Conservation (phyloP, 768 basidiomycete genomes). For the Termitomyces sp. region DNA sequence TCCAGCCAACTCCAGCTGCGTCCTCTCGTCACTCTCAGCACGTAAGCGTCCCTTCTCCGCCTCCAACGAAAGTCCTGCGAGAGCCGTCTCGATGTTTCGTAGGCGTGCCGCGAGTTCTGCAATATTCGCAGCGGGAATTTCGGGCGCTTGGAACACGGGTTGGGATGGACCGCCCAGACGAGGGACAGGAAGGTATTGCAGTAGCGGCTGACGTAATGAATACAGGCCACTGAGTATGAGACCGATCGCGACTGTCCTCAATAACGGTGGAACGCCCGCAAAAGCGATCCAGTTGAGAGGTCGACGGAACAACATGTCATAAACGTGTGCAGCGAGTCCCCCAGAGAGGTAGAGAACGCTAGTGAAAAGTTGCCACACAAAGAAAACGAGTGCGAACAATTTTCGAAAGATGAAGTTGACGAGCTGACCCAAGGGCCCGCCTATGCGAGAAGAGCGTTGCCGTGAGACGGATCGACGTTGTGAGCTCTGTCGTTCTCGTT, state of each 20-base stretch:
- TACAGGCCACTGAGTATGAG: conserved; percentile 41
- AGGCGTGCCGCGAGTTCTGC: conserved; percentile 61
- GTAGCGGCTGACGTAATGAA: conserved; percentile 29
- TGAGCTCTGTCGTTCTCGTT: neutral
- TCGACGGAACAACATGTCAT: conserved; percentile 42
- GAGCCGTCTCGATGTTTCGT: conserved; percentile 53
- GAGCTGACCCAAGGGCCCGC: conserved; percentile 35
- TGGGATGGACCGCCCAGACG: conserved; percentile 8
- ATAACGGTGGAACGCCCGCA: conserved; percentile 18
- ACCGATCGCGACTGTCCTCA: conserved; percentile 39
- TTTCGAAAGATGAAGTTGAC: conserved; percentile 26
- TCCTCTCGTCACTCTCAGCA: conserved; percentile 46
- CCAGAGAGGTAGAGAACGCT: conserved; percentile 37
- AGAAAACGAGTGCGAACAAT: conserved; percentile 15
- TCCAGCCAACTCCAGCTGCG: conserved; percentile 45
- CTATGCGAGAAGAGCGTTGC: conserved; percentile 27
- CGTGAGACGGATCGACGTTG: conserved; percentile 28
- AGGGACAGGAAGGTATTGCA: conserved; percentile 27
- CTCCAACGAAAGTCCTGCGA: conserved; percentile 56
- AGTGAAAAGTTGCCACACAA: conserved; percentile 26
- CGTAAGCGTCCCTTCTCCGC: conserved; percentile 42
- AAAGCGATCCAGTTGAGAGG: conserved; percentile 38
- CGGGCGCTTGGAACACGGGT: conserved; percentile 45
- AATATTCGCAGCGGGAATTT: conserved; percentile 57
- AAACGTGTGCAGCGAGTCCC: conserved; percentile 39